Evolutionary conservation across 441 rosid species (phyloP).

Genomic region (Omphalea diandra): DNA sequence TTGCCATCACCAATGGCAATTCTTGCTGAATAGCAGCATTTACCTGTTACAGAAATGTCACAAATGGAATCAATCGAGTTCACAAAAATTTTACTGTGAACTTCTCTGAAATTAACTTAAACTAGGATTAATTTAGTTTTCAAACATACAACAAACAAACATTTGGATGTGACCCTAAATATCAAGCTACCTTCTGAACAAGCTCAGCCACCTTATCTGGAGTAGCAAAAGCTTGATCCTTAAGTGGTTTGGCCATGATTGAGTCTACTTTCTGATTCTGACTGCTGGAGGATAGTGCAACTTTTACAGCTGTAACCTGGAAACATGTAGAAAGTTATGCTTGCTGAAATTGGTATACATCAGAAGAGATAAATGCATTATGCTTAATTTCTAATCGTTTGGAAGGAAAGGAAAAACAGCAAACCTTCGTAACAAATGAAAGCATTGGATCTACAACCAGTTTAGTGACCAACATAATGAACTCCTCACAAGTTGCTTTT

Average conservation of each 20-base stretch:
- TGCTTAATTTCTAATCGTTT: background rate
- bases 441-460: slow-evolving; percentile 97
- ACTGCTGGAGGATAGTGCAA: slow-evolving; percentile 60
- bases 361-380: background rate
- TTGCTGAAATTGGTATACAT: background rate
- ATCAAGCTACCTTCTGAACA: slow-evolving; percentile 70
- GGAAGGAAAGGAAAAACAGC: too few species aligned
- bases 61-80: slow-evolving; percentile 21
- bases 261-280: slow-evolving; percentile 68
- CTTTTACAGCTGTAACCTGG: slow-evolving; percentile 89
- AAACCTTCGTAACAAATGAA: slow-evolving; percentile 88
- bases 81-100: too few species aligned
- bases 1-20: slow-evolving; percentile 67
- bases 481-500: slow-evolving; percentile 96
- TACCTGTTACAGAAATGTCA: slow-evolving; percentile 52
- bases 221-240: slow-evolving; percentile 94
- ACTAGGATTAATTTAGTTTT: too few species aligned
- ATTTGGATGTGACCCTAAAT: too few species aligned
- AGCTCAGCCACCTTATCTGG: slow-evolving; percentile 96
- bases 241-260: slow-evolving; percentile 80
- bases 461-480: slow-evolving; percentile 94
- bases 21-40: slow-evolving; percentile 71
- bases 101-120: too few species aligned
- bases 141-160: too few species aligned
- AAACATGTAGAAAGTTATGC: slow-evolving; percentile 25